A percentile compares a stretch with the other conserved stretches of the same genome.
phyloP scores from a whole-genome alignment of 1,284 basidiomycete genomes.

The Xanthoconium separans region DNA sequence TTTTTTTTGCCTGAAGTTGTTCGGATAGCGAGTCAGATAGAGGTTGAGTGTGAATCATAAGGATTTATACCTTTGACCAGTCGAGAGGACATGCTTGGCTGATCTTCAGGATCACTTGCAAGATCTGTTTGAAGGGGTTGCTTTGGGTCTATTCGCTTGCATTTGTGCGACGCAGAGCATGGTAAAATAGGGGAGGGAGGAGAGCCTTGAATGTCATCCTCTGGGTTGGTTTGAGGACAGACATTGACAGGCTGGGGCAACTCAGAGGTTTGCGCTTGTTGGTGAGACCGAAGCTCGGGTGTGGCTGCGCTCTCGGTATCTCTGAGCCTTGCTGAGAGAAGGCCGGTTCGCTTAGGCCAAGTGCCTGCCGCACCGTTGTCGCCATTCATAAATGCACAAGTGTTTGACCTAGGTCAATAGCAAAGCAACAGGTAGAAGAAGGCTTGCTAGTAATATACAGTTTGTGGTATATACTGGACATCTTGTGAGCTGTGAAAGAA shows the following conservation, averaged over 20 bases:
- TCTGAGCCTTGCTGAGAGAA: conserved; percentile 4
- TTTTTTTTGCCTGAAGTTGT: background rate
- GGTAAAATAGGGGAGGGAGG: too few relatives aligned
- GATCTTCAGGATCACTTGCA: background rate
- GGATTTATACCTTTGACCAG: background rate
- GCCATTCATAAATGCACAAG: background rate
- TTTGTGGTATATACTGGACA: background rate
- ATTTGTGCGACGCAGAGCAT: background rate
- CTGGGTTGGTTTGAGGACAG: background rate
- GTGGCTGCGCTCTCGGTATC: background rate
- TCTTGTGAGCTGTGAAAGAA: background rate
- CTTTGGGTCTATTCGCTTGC: background rate
- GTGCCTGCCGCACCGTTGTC: background rate
- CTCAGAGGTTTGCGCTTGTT: background rate
- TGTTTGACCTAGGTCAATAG: background rate
- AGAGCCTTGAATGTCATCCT: background rate
- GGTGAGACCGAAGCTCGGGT: background rate
- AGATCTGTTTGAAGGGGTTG: too few relatives aligned
- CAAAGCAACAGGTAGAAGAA: too few relatives aligned
- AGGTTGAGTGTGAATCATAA: background rate
- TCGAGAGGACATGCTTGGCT: background rate
- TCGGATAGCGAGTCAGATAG: background rate
- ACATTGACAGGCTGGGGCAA: background rate
- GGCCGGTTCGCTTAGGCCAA: background rate
- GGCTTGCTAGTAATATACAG: background rate